Evolutionary conservation across 495 filamentous ascomycete genomes (phyloP), one percentile per base, ranked within the genome.

Genomic region (Penicillium ucsense): DNA sequence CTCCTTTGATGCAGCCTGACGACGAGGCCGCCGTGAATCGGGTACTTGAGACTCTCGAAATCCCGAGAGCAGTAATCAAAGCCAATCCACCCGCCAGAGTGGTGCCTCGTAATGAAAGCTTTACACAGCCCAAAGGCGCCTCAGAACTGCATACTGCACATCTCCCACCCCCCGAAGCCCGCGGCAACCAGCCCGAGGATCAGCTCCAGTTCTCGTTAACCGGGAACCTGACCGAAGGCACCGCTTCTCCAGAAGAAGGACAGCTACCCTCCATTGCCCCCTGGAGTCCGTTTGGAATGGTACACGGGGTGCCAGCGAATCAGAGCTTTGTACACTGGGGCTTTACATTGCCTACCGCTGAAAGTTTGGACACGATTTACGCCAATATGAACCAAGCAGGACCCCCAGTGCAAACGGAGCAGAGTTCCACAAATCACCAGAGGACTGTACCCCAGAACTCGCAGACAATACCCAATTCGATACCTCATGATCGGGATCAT

Each of bases 21-120:
- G 71, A 72, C 49, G 70, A 75, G 36, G 48, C 55, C n/a, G 68
- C 61, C 3, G 68, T 74, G 55, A 72, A 65, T 29, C 53, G 68
- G 40, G 68, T 74, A 1, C 51, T 74, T 29, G 70, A 74, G 41
- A 72, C 68, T 7, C 59, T 74, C 6, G 67, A 70, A 41, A 71
- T 74, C 28, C 60, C 67, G 20, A 66, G 68, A 11, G 59, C 53
- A 10, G 39, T 61, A 5, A 5, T 48, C 33, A 45, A 60, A 52
- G 45, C 44, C 5, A 41, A 54, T 20, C 20, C 20, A 1, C 20
- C 20, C 20, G 20, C 20, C 20, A 20, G 20, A 41, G 7, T 6
- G 43, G n/a, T 11, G 10, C 3, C 7, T n/a, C n/a, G 8, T 4
- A 29, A 36, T 28, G 35, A 52, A 20, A 20, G 20, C 20, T 20